Base-by-base conservation (phyloP, 2,329 filamentous ascomycete species). In the Dothiorella sarmentorum region DNA sequence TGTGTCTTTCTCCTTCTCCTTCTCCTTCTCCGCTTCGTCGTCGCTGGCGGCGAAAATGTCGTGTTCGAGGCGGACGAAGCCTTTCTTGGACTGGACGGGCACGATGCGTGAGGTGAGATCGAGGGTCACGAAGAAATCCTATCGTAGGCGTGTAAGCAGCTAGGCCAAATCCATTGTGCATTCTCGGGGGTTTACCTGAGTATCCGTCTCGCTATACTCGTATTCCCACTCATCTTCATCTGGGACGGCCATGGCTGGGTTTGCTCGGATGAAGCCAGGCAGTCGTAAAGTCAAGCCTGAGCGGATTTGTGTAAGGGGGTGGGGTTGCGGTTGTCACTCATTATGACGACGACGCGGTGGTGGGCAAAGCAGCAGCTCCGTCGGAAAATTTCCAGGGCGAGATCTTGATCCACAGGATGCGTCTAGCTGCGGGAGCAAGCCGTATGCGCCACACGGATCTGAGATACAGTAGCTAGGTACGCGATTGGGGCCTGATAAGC, bases 111-210 rank as follows among this genome's bases (percentile, higher is more conserved):
- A 71, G 20, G 76, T 81, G 29, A 86, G 71, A 67, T 87, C 84
- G 60, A 86, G 72, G 38, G 82, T 83, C 57, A 87, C 75, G 66
- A 83, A 85, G 64, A 84, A 80, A 58, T 80, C 79, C 75, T 86
- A 57, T 31, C 13, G 20, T 4, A 27, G 4, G n/a, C 15, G 24
- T 33, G 31, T 53, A 3, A 53, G 49, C n/a, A 22, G 9, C 15
- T 9, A 11, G 5, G 18, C 6, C 35, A 29, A 10, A 4, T 11
- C 29, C 26, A 35, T 22, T 9, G 56, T 42, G 31, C 24, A 17
- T 20, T n/a, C 22, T 26, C n/a, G n/a, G n/a, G n/a, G n/a, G n/a
- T n/a, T 9, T 18, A 82, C 81, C 71, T 82, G 82, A 24, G 77
- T 80, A 53, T 81, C 78, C 7, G 73, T 75, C 6, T 77, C 72